Base-by-base conservation (phyloP, 1,139 yeast species). In the Kurtzmaniella quercitrusa region DNA sequence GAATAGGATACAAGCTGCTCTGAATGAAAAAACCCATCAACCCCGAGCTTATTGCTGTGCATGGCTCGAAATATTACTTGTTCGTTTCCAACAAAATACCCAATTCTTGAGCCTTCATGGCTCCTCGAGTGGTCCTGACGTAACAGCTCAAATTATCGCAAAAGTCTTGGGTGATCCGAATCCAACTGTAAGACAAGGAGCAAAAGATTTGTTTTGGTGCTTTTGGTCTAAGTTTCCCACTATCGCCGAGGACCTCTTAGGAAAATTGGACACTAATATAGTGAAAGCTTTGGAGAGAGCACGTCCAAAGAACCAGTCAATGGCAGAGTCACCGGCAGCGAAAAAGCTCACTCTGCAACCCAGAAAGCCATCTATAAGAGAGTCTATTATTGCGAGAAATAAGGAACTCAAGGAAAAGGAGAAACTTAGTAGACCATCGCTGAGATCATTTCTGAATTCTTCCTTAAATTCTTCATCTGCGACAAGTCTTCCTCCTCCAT, bases 161-260 rank as follows among this genome's bases (percentile, higher is more conserved):
- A 82, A 78, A 53, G 82, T 94, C 28, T 66, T 93, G 2, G 63
- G 78, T 1, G 98, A 93, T 61, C 88, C 96, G 0, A 85, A 86
- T 46, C 89, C 94, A 0, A 68, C 74, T 0, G 97, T 88, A 0
- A 74, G 97, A 47, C 95, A 82, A 52, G 70, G 80, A 0, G 87
- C 86, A 65, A 76, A 96, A 55, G 68, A 70, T 8, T 74, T 89
- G 0, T 91, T 77, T 55, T 89, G 96, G 96, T 69, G 78, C 17
- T 76, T 79, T 47, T 72, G 74, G 50, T 69, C 70, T 6, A 53
- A 61, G 33, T 65, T 63, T 71, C 59, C 86, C 63, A 47, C 66
- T 1, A 77, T 76, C 33, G 75, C 80, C 0, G 76, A 73, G 41
- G 72, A 68, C 44, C 74, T 88, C 1, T 60, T 86, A 8, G 78